phyloP scores from a whole-genome alignment of 805 yeast genomes.

The Ogataea pini region DNA sequence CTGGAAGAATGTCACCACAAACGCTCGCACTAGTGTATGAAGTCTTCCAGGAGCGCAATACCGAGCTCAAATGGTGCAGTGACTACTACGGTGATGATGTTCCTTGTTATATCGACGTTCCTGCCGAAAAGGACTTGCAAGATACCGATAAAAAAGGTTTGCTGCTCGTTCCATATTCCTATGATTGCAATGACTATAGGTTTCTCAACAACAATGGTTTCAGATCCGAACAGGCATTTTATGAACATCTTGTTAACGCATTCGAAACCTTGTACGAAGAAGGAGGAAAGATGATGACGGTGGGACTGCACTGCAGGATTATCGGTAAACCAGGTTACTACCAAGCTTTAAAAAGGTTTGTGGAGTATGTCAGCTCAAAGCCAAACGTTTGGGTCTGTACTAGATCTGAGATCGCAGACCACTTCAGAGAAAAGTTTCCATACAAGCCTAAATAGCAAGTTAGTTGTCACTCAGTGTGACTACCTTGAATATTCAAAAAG shows the following conservation, averaged over 20 bases:
- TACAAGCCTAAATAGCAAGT: slow-evolving; percentile 3
- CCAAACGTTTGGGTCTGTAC: slow-evolving; percentile 42
- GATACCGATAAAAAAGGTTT: slow-evolving; percentile 27
- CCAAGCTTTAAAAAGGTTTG: slow-evolving; percentile 37
- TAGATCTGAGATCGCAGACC: slow-evolving; percentile 38
- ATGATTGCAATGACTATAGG: slow-evolving; percentile 31
- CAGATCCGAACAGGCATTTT: slow-evolving; percentile 30
- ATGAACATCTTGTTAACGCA: slow-evolving; percentile 37
- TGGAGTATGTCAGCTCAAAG: slow-evolving; percentile 35
- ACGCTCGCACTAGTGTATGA: slow-evolving; percentile 37
- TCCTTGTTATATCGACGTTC: slow-evolving; percentile 39
- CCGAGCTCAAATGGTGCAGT: slow-evolving; percentile 37
- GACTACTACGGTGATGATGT: slow-evolving; percentile 41
- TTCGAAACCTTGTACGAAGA: slow-evolving; percentile 40
- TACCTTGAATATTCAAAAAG: slow-evolving; percentile 9
- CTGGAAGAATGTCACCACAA: slow-evolving; percentile 37
- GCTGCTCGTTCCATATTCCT: slow-evolving; percentile 32
- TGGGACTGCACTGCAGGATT: slow-evolving; percentile 40
- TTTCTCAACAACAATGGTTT: slow-evolving; percentile 30
- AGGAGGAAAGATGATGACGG: slow-evolving; percentile 41
- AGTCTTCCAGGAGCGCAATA: slow-evolving; percentile 36
- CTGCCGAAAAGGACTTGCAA: slow-evolving; percentile 26
- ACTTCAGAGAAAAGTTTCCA: slow-evolving; percentile 30
- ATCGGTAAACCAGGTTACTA: slow-evolving; percentile 40
- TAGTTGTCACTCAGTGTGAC: neutral